phyloP scores from a whole-genome alignment of 192 early-diverging fungal genomes.

The Powellomyces hirtus region DNA sequence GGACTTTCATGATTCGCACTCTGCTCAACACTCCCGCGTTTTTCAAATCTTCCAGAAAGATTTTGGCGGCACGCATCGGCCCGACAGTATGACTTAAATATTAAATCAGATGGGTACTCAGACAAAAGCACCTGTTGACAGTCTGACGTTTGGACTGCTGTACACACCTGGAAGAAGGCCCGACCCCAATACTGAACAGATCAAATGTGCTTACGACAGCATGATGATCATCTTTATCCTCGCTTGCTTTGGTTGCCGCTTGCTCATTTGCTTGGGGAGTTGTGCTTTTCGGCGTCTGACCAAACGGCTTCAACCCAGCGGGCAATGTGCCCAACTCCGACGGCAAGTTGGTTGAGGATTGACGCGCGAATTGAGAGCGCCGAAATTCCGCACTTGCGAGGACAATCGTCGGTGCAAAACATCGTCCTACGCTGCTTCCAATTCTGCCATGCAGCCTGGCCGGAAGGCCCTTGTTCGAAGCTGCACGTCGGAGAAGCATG shows the following conservation, averaged over 20 bases:
- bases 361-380: too few species aligned
- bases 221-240: constrained; percentile 45
- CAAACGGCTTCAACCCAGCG: neutral
- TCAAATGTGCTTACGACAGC: constrained; percentile 94
- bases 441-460: too few species aligned
- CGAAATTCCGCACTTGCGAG: too few species aligned
- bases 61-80: constrained; percentile 96
- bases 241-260: neutral
- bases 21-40: constrained; percentile 30
- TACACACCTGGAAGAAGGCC: constrained; percentile 72
- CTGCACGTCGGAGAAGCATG: too few species aligned
- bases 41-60: constrained; percentile 85
- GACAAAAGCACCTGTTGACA: neutral
- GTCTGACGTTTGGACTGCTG: too few species aligned
- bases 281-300: neutral
- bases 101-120: neutral
- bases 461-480: too few species aligned
- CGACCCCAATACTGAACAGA: constrained; percentile 93
- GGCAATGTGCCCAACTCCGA: too few species aligned
- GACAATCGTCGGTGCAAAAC: too few species aligned
- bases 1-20: constrained; percentile 66
- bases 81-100: constrained; percentile 76
- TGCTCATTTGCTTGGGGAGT: neutral
- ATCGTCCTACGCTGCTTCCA: too few species aligned
- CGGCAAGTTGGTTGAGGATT: too few species aligned